Base-by-base conservation (phyloP, 2,329 filamentous ascomycete genomes). In the Teratosphaeria gauchensis region DNA sequence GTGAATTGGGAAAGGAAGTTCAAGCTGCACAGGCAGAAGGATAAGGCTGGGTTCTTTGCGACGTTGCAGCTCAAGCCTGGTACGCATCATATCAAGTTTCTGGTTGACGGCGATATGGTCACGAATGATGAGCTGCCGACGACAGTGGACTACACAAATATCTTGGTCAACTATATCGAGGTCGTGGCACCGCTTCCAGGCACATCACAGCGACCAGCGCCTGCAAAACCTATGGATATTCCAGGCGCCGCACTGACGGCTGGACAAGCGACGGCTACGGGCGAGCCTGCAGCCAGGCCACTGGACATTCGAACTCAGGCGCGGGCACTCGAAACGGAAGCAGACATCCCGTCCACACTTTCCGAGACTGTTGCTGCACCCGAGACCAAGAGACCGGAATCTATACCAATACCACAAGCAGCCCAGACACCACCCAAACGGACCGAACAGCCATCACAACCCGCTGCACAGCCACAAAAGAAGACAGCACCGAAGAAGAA, bases 1-100 rank as follows among this genome's bases (percentile, higher is more conserved):
- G 95, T 95, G 67, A 89, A 92, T 72, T 99, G 94, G 94, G 91
- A 95, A 75, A 87, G 88, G 72, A 97, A 97, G 76, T 95, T 92
- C 72, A 84, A 88, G 66, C 78, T 99, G 70, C 85, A 91, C 74
- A 86, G 83, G 73, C 87, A 90, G 60, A 69, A 73, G 52, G 75
- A 78, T 57, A 71, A 85, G 56, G 67, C 62, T 5, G 62, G 59
- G 7, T 87, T 92, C 72, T 86, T 88, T 42, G 87, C 89, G 52
- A 86, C 84, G 21, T 84, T 97, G 69, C 86, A 89, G 70, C 86
- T 97, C 59, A 87, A 90, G 14, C 91, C 92, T 3, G 94, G 94
- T 65, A 99, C 94, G 4, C 92, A 99, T 72, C 94, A 99, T 77
- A 82, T 99, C 69, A 92, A 95, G 70, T 99, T 97, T 76, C 82